A percentile compares a stretch with the other conserved stretches of the same genome.
These are phyloP conservation scores for Fusarium sp. DNA, from an alignment of 2,329 filamentous ascomycete genomes.

Conservation along the genomic window DNA sequence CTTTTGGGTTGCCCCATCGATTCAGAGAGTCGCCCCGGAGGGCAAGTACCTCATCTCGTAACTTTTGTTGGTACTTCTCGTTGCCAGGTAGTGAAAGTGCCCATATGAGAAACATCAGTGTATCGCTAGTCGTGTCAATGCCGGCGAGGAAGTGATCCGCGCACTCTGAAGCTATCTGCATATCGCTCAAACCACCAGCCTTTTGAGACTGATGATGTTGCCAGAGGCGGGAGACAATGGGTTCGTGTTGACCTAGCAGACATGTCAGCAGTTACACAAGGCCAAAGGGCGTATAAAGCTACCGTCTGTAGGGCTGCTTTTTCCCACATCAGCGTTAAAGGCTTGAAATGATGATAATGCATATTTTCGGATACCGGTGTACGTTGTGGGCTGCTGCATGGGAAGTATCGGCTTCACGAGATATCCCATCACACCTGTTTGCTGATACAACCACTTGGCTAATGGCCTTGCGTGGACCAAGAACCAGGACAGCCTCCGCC, in stretches of 20 bases:
- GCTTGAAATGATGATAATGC: constrained; percentile 21
- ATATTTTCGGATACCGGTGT: constrained; percentile 26
- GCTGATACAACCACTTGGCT: constrained; percentile 32
- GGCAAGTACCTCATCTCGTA: constrained; percentile 53
- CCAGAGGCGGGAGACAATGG: constrained; percentile 53
- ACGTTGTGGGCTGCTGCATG: constrained; percentile 34
- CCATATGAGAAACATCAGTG: constrained; percentile 61
- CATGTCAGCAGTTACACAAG: background rate
- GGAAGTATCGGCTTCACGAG: constrained; percentile 21
- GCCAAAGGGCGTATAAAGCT: background rate
- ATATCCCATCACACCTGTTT: background rate
- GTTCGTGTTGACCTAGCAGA: constrained; percentile 23
- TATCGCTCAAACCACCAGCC: constrained; percentile 46
- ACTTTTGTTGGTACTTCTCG: constrained; percentile 52
- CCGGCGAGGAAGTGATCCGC: constrained; percentile 64
- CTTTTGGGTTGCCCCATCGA: constrained; percentile 44
- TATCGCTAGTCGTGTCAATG: constrained; percentile 63
- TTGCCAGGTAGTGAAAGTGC: constrained; percentile 57
- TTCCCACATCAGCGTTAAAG: constrained; percentile 6
- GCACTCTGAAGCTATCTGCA: constrained; percentile 62
- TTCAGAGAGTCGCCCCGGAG: constrained; percentile 40
- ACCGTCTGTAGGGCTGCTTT: background rate
- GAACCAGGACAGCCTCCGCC: constrained; percentile 30
- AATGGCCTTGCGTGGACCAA: constrained; percentile 15
- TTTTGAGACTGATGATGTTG: constrained; percentile 44